Conservation (phyloP, 495 filamentous ascomycete species). For the Neurospora tetraspora region DNA sequence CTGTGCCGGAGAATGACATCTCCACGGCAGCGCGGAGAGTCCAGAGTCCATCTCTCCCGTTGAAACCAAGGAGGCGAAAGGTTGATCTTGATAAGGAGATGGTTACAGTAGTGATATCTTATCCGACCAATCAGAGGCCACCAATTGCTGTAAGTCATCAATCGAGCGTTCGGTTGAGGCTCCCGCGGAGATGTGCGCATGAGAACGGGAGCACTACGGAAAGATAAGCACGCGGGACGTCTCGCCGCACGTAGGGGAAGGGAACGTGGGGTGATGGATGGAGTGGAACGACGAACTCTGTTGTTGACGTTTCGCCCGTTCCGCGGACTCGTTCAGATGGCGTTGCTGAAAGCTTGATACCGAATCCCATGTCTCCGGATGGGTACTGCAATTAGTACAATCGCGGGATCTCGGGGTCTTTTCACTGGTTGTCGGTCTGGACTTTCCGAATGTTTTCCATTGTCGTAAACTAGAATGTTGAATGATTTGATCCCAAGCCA, state of each 20-base stretch:
- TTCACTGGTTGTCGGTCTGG: neutral
- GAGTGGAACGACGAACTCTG: no score
- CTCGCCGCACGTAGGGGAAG: neutral
- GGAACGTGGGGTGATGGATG: neutral
- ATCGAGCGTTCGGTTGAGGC: no score
- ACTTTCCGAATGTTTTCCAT: neutral
- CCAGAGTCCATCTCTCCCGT: no score
- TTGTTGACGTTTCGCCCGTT: neutral
- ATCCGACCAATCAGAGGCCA: neutral
- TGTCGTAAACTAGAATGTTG: neutral
- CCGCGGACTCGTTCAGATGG: neutral
- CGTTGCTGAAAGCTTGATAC: neutral
- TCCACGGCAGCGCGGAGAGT: no score
- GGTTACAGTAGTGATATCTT: neutral
- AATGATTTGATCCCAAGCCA: no score
- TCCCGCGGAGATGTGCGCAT: constrained; percentile 5
- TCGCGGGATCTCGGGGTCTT: neutral
- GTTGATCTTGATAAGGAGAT: neutral
- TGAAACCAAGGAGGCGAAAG: no score
- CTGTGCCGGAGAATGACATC: no score
- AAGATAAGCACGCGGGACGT: neutral
- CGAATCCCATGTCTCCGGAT: neutral
- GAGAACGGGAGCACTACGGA: neutral
- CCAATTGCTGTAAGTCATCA: neutral
- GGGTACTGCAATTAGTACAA: no score